These are phyloP conservation scores for Aspergillus floridensis DNA, from an alignment of 2,329 filamentous ascomycete genomes.

Conservation along the genomic window DNA sequence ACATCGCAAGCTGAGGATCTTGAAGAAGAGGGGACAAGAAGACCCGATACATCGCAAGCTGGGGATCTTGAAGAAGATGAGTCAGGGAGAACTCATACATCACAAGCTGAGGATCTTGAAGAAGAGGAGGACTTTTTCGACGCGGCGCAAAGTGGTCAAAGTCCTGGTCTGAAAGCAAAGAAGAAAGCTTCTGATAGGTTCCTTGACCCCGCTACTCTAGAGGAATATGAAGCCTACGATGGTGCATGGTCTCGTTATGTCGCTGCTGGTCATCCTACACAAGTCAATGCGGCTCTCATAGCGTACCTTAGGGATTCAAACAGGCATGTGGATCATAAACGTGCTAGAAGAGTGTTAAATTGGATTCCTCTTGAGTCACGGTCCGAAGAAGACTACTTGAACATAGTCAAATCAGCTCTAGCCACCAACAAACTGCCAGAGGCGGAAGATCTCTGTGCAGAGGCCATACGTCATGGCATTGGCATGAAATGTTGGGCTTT, in stretches of 20 bases:
- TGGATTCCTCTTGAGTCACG: conserved; percentile 38
- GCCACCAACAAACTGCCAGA: conserved; percentile 36
- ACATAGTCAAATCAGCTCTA: conserved; percentile 46
- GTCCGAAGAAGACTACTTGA: conserved; percentile 44
- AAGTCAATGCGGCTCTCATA: conserved; percentile 31
- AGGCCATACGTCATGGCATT: conserved; percentile 32
- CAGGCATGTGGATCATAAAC: conserved; percentile 39
- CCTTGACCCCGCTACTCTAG: conserved; percentile 7
- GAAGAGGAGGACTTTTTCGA: conserved; percentile 8
- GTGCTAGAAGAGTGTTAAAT: conserved; percentile 48
- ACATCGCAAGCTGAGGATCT: conserved; percentile 21
- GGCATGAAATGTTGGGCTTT: conserved; percentile 30
- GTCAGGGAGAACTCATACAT: too few species aligned
- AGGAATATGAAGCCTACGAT: conserved; percentile 28
- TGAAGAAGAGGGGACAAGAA: conserved; percentile 10
- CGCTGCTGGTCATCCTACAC: conserved; percentile 27
- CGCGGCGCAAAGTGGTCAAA: neutral
- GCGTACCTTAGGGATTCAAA: conserved; percentile 41
- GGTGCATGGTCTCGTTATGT: conserved; percentile 45
- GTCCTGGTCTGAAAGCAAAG: conserved; percentile 15
- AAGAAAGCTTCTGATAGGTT: conserved; percentile 19
- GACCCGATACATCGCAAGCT: conserved; percentile 20
- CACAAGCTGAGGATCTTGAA: too few species aligned
- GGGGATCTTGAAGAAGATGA: too few species aligned
- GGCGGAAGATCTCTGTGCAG: conserved; percentile 42